phyloP scores from a whole-genome alignment of 2,329 filamentous ascomycete genomes.

The Byssochlamys sp. region DNA sequence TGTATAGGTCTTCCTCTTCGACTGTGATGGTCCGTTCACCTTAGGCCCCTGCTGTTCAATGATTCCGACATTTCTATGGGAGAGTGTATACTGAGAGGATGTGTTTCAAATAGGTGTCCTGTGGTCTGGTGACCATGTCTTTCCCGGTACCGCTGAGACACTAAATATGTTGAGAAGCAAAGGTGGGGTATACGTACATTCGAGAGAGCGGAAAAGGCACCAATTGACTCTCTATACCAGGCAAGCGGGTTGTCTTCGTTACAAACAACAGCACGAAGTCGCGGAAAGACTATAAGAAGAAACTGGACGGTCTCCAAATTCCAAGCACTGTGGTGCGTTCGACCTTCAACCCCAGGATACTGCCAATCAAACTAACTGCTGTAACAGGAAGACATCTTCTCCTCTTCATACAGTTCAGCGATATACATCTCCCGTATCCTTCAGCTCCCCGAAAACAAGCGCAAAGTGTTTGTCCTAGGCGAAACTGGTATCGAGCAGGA shows the following conservation, averaged over 20 bases:
- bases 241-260: constrained; percentile 88
- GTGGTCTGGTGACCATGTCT: constrained; percentile 90
- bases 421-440: constrained; percentile 94
- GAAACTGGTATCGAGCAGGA: constrained; percentile 88
- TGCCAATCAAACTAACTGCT: background rate
- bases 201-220: too few relatives aligned
- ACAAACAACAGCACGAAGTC: constrained; percentile 99
- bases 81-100: constrained; percentile 19
- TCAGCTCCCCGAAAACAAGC: constrained; percentile 63
- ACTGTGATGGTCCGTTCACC: constrained; percentile 73
- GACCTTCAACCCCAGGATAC: background rate
- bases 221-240: constrained; percentile 35
- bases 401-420: constrained; percentile 85
- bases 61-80: background rate
- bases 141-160: constrained; percentile 75
- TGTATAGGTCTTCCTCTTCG: constrained; percentile 74
- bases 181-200: constrained; percentile 44
- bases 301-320: constrained; percentile 73
- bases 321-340: constrained; percentile 53
- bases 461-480: constrained; percentile 89
- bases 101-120: constrained; percentile 63
- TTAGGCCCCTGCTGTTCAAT: background rate
- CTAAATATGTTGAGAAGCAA: constrained; percentile 69
- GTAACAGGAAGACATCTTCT: constrained; percentile 80
- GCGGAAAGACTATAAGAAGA: constrained; percentile 82